Evolutionary conservation across 75 land plant species (phyloP), one percentile per base, ranked within the genome.

Genomic region (Pinus taeda): DNA sequence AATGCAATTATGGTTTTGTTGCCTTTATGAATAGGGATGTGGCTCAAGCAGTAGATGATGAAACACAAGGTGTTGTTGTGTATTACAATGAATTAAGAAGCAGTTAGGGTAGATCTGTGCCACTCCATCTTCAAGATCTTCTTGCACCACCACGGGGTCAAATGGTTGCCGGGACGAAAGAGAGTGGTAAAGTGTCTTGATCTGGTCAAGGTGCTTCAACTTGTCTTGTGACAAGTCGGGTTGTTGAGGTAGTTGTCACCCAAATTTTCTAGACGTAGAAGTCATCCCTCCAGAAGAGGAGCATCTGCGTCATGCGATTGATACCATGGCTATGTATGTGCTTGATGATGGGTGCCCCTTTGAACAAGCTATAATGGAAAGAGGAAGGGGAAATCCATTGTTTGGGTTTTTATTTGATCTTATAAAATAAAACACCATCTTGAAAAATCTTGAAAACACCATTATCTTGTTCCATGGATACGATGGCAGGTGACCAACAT

Each of bases 321-420:
- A 86, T 72, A 84, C 87, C 2, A 80, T 86, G 78, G 88, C 88
- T 45, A 85, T 84, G 87, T 86, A 80, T 78, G 88, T 86, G 24
- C 87, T 86, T 64, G 88, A 86, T 63, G 88, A 86, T 86, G 88
- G 88, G 20, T 86, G 88, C 71, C 53, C 88, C 8, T 86, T 86
- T 74, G 88, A 86, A 77, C 88, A 86, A 85, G 88, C 88, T 55
- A 80, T 86, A 17, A 86, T 86, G 88, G 88, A 86, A 79, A 86
- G 88, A 59, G 87, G 80, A 17, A 83, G 88, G 15, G 87, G 82
- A 37, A 85, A 86, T 71, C 65, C 80, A 53, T 60, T 86, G 49
- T 86, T 86, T 77, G 56, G 59, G n/a, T 86, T 86, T 62, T 81
- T 86, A 15, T 86, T 86, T 71, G 88, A 86, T 76, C 87, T 86